Base-by-base conservation (phyloP, 139 green algal genomes). In the Micromonas pusilla region DNA sequence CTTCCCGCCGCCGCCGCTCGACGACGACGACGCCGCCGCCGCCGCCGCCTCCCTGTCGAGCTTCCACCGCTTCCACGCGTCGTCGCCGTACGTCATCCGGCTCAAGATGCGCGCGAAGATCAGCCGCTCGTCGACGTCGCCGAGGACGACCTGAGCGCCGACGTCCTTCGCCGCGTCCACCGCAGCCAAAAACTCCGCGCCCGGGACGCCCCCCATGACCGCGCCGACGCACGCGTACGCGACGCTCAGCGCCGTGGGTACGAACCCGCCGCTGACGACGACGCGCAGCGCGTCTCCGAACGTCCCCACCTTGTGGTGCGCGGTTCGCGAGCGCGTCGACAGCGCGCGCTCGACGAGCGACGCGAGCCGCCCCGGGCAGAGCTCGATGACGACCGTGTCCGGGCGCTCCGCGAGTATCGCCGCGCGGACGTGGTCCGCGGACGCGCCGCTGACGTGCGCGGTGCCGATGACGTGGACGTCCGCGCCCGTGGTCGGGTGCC, bases 131-230 rank as follows among this genome's bases (percentile, higher is more conserved):
- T 26, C 72, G 21, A 57, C 9, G 3, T 78, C 72, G 4, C 52
- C 53, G 3, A 67, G 30, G 2, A 78, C 30, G 26, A 78, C 52
- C 45, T 37, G 23, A 0, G 72, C 52, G 1, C 72, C 72, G 1
- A 78, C 53, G 1, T 68, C 2, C 20, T 30, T 3, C 9, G 52
- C 72, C n/a, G 6, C 6, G 25, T 78, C 53, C 1, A 67, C 16
- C 13, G 72, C 72, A 16, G 52, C 53, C 4, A 67, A 34, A 52
- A 78, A 78, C 52, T 78, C 72, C 16, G 26, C 33, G 6, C 72
- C 72, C 0, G 72, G 52, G 0, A 13, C 5, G 2, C 1, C 30
- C 3, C 38, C 72, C 2, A 78, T 19, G 4, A 78, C 16, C 19
- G 53, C 52, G 30, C 72, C 72, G 1, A 45, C 72, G 1, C n/a